A percentile compares a stretch with the other conserved stretches of the same genome.
Evolutionary conservation across 768 basidiomycete genomes (phyloP).

Genomic region (Lentinula sp.): DNA sequence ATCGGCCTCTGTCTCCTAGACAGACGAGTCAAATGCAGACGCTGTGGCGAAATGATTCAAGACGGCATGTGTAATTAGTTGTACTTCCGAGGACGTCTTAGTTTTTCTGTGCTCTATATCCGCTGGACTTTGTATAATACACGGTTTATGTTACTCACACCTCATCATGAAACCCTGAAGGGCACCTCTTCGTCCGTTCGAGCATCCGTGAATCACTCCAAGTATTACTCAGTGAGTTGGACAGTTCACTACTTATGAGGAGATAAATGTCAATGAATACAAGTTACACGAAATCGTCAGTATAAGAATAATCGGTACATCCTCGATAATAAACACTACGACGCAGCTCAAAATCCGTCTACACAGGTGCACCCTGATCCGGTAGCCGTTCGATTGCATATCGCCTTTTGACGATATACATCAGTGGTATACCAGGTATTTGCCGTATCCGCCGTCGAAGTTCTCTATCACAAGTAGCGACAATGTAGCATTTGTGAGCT

Average conservation of each 20-base stretch:
- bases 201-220: no score
- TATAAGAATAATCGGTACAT: neutral
- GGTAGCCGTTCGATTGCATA: slow-evolving; percentile 96
- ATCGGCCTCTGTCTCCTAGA: slow-evolving; percentile 76
- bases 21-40: slow-evolving; percentile 56
- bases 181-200: no score
- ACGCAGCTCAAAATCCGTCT: slow-evolving; percentile 5
- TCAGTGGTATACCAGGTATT: slow-evolving; percentile 87
- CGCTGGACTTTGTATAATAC: neutral
- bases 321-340: neutral
- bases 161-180: no score
- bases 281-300: neutral
- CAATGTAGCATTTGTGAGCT: slow-evolving; percentile 92
- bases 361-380: slow-evolving; percentile 84
- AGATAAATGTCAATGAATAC: neutral
- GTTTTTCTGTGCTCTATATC: neutral
- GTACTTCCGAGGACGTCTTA: neutral
- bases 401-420: slow-evolving; percentile 91
- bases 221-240: no score
- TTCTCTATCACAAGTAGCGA: slow-evolving; percentile 97
- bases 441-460: slow-evolving; percentile 88
- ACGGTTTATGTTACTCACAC: neutral
- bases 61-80: slow-evolving; percentile 31
- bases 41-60: slow-evolving; percentile 39
- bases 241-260: no score